A percentile compares a stretch with the other conserved stretches of the same genome.
Evolutionary conservation across 2,329 filamentous ascomycete genomes (phyloP).

Genomic region (Pseudocercospora crystallina): DNA sequence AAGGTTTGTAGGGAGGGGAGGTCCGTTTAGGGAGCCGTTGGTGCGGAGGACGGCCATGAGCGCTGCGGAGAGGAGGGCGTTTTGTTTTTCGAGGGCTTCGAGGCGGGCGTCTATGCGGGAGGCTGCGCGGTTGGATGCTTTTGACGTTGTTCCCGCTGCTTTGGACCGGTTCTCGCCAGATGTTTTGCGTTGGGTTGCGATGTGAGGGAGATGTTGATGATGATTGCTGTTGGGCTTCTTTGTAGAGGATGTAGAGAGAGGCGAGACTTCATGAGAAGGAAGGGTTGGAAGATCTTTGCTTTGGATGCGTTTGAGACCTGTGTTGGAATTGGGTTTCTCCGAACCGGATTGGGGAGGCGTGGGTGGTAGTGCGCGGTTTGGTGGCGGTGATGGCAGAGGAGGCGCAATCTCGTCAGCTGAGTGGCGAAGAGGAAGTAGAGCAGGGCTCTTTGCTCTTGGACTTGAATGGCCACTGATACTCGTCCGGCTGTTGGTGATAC

Average conservation of each 20-base stretch:
- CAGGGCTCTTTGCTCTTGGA: slow-evolving; percentile 16
- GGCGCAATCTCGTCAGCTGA: slow-evolving; percentile 24
- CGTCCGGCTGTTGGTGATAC: slow-evolving; percentile 9
- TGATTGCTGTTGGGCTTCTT: not conserved
- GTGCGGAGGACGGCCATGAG: slow-evolving; percentile 42
- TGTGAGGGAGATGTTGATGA: slow-evolving; percentile 17
- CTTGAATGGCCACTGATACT: slow-evolving; percentile 21
- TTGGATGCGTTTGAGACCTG: slow-evolving; percentile 15
- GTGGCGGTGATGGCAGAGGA: slow-evolving; percentile 35
- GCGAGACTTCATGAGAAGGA: slow-evolving; percentile 25
- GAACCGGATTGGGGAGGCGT: slow-evolving; percentile 35
- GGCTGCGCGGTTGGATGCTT: slow-evolving; percentile 14
- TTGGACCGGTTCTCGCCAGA: slow-evolving; percentile 5
- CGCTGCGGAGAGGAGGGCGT: slow-evolving; percentile 40
- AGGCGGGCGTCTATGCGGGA: slow-evolving; percentile 35
- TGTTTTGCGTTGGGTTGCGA: slow-evolving; percentile 22
- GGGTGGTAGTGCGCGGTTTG: slow-evolving; percentile 34
- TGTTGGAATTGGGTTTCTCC: slow-evolving; percentile 22
- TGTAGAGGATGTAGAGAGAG: slow-evolving; percentile 18
- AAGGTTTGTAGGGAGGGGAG: slow-evolving; percentile 1
- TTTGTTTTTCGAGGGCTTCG: slow-evolving; percentile 41
- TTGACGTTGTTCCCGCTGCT: no score
- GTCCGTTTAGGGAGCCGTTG: slow-evolving; percentile 35
- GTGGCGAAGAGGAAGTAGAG: slow-evolving; percentile 6
- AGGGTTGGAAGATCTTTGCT: slow-evolving; percentile 26